Conservation (phyloP, 306 rosid species). For the Gillenia trifoliata region DNA sequence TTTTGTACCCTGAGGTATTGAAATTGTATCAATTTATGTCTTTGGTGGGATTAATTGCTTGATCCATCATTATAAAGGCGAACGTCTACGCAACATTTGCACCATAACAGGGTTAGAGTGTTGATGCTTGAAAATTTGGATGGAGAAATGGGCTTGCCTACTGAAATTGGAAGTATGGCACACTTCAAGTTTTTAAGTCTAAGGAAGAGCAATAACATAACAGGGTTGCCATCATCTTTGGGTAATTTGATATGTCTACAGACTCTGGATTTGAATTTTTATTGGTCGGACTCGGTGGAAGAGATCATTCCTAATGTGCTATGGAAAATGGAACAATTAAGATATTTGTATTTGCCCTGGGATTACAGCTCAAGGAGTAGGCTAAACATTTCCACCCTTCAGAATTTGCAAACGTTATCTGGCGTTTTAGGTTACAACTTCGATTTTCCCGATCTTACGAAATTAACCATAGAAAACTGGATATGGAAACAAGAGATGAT, state of each 20-base stretch:
- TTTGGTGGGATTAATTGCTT: no score
- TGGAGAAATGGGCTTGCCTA: conserved; percentile 19
- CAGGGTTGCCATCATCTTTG: neutral
- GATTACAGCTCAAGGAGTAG: conserved; percentile 6
- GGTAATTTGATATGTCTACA: neutral
- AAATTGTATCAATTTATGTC: no score
- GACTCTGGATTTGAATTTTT: neutral
- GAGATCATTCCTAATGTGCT: conserved; percentile 8
- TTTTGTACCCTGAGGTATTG: no score
- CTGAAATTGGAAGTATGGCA: conserved; percentile 36
- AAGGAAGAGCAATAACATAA: neutral
- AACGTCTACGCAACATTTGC: no score
- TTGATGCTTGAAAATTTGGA: conserved; percentile 32
- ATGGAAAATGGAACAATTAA: conserved; percentile 37
- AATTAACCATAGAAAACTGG: conserved; percentile 8
- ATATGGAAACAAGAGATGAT: neutral
- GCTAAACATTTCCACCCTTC: conserved; percentile 23
- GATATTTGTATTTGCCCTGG: conserved; percentile 51
- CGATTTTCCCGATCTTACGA: conserved; percentile 29
- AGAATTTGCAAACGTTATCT: conserved; percentile 36
- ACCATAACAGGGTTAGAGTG: no score
- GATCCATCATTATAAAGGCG: no score
- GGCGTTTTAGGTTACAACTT: conserved; percentile 36
- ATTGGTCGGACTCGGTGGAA: no score
- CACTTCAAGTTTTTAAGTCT: conserved; percentile 22